A percentile compares a stretch with the other conserved stretches of the same genome.
Conservation (phyloP, 2,329 filamentous ascomycete genomes). For the Colletotrichum orbiculare region DNA sequence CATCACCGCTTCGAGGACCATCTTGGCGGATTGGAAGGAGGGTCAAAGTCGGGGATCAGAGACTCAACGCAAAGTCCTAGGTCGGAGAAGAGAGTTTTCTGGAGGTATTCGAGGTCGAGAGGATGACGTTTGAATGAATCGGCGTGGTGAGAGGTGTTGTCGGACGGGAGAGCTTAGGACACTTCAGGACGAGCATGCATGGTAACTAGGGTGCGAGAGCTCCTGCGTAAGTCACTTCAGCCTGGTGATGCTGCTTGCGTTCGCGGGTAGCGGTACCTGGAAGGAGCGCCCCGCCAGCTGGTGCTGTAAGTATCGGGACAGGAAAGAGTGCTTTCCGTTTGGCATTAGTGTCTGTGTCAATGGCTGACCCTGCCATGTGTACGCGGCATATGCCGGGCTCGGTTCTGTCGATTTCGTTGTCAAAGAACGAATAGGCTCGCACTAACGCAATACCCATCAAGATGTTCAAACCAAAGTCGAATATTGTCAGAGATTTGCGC, state of each 20-base stretch:
- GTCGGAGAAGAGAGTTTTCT: not conserved
- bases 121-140: not conserved
- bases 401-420: too few relatives aligned
- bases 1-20: slow-evolving; percentile 99
- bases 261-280: slow-evolving; percentile 15
- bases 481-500: too few relatives aligned
- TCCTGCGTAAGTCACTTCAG: slow-evolving; percentile 59
- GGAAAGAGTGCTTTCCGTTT: too few relatives aligned
- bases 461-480: too few relatives aligned
- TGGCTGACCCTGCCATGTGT: too few relatives aligned
- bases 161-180: slow-evolving; percentile 34
- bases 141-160: slow-evolving; percentile 16
- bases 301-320: not conserved
- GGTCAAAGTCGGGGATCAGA: slow-evolving; percentile 22
- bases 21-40: slow-evolving; percentile 65
- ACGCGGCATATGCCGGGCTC: too few relatives aligned
- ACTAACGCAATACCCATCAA: too few relatives aligned
- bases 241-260: slow-evolving; percentile 46
- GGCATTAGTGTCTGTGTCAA: too few relatives aligned
- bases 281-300: not conserved
- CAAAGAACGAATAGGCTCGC: too few relatives aligned
- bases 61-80: not conserved
- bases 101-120: not conserved
- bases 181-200: slow-evolving; percentile 39
- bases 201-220: slow-evolving; percentile 39